Percentiles rank a stretch among this genome's conserved stretches.
Conservation (phyloP, 1,284 basidiomycete genomes). For the Ceratobasidium sp. region DNA sequence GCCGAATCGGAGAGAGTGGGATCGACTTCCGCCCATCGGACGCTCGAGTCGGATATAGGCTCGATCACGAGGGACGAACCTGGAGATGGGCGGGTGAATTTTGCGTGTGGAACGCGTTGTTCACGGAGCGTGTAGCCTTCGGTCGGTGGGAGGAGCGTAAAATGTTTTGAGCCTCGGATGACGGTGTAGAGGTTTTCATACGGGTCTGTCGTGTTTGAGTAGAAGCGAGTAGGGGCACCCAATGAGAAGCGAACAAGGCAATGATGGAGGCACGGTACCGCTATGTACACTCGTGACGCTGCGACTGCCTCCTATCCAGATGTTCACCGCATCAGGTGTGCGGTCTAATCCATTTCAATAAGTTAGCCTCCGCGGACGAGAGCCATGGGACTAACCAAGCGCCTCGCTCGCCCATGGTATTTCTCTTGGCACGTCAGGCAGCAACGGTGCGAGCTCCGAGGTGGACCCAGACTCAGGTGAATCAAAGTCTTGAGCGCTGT, state of each 20-base stretch:
- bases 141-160: constrained; percentile 83
- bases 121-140: constrained; percentile 84
- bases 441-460: constrained; percentile 57
- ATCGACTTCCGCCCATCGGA: constrained; percentile 80
- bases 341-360: constrained; percentile 53
- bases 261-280: constrained; percentile 54
- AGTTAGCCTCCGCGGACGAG: constrained; percentile 5
- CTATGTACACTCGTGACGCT: constrained; percentile 86
- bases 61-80: constrained; percentile 54
- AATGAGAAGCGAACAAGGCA: not conserved
- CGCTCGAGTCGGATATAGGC: constrained; percentile 54
- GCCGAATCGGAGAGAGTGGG: constrained; percentile 55
- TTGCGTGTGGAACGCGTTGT: constrained; percentile 69
- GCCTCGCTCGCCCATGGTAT: constrained; percentile 78
- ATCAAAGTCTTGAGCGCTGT: constrained; percentile 56
- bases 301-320: constrained; percentile 83
- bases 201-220: constrained; percentile 79
- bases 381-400: constrained; percentile 62
- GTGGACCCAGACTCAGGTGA: constrained; percentile 41
- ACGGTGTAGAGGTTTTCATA: constrained; percentile 94
- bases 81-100: constrained; percentile 57
- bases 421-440: constrained; percentile 67
- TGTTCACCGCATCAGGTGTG: constrained; percentile 83
- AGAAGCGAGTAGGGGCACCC: not conserved
- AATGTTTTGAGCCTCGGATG: constrained; percentile 80